Base-by-base conservation (phyloP, 129 eudicot species). In the Centaurea solstitialis region DNA sequence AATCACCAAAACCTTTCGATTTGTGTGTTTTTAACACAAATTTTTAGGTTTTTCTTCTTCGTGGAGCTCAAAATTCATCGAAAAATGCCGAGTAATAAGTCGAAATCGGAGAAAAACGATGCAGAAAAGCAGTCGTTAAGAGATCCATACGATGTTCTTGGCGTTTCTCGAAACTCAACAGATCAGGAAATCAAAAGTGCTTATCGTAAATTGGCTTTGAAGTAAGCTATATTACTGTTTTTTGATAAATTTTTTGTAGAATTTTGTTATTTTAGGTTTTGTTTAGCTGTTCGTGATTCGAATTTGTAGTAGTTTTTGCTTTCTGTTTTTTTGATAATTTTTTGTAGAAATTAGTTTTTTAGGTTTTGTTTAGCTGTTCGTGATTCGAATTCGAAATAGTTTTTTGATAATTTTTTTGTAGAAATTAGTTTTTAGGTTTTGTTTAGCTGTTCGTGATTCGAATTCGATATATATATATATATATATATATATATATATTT, bases 161-260 rank as follows among this genome's bases (percentile, higher is more conserved):
- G 96, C 35, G 98, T 90, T 62, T 70, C 83, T 30, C 88, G 84
- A 13, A 90, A 81, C 85, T 87, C 96, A 24, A 90, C 98, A 17
- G 98, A 93, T 87, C 98, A 93, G 43, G 96, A 93, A 86, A 89
- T 93, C 76, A 93, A 93, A 74, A 79, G 81, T 21, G 96, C 98
- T 77, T 93, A 93, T 43, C 86, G 98, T 43, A 93, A 93, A 89
- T 77, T 93, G 83, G 98, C 98, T 45, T 80, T 93, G 66, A 93
- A 93, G 98, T 93, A 93, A 62, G 82, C 87, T 76, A 38, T 41
- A 4, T 74, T 37, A 6, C 68, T 45, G 0, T 30, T 12, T 26
- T 53, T 3, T 5, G 40, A 7, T 68, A 2, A 6, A 22, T 18
- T 76, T 26, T 26, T 57, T 67, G 70, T 77, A 17, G 67, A 68